phyloP scores from a whole-genome alignment of 176 grass and related monocot species.

The Bonia amplexicaulis region DNA sequence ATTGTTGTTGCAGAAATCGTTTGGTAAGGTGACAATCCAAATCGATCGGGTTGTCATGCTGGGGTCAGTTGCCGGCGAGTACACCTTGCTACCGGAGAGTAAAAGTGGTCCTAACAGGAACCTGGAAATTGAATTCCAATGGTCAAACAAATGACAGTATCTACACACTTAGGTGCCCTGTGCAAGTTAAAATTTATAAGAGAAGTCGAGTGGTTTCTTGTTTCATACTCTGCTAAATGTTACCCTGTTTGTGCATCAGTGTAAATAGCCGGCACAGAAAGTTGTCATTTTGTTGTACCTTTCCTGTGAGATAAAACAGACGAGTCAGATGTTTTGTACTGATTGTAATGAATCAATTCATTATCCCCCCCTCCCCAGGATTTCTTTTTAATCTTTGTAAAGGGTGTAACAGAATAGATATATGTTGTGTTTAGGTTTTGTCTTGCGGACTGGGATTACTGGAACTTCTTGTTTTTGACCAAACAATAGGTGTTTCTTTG shows the following conservation, averaged over 20 bases:
- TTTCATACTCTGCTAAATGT: conserved; percentile 43
- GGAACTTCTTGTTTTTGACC: neutral
- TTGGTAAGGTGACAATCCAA: conserved; percentile 96
- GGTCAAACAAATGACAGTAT: conserved; percentile 89
- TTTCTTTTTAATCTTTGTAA: conserved; percentile 35
- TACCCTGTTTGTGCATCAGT: conserved; percentile 48
- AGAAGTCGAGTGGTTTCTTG: conserved; percentile 33
- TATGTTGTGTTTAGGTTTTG: conserved; percentile 15
- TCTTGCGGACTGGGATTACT: neutral
- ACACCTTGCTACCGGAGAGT: conserved; percentile 87
- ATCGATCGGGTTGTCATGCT: conserved; percentile 97
- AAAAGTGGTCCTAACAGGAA: conserved; percentile 88
- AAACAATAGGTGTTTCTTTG: neutral
- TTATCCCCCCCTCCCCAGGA: conserved; percentile 36
- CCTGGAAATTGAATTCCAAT: conserved; percentile 98
- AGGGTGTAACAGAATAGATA: conserved; percentile 27
- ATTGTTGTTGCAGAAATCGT: conserved; percentile 68
- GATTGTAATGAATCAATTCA: conserved; percentile 51
- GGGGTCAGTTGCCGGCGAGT: conserved; percentile 94
- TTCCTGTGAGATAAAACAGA: conserved; percentile 31
- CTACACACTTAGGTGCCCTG: conserved; percentile 20
- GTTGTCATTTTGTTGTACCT: conserved; percentile 31
- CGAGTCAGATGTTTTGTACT: conserved; percentile 40
- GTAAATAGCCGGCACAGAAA: conserved; percentile 66
- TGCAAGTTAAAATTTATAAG: conserved; percentile 46